Percentiles rank a stretch among this genome's conserved stretches.
Conservation (phyloP, 1,284 basidiomycete genomes). For the Volvariella volvacea region DNA sequence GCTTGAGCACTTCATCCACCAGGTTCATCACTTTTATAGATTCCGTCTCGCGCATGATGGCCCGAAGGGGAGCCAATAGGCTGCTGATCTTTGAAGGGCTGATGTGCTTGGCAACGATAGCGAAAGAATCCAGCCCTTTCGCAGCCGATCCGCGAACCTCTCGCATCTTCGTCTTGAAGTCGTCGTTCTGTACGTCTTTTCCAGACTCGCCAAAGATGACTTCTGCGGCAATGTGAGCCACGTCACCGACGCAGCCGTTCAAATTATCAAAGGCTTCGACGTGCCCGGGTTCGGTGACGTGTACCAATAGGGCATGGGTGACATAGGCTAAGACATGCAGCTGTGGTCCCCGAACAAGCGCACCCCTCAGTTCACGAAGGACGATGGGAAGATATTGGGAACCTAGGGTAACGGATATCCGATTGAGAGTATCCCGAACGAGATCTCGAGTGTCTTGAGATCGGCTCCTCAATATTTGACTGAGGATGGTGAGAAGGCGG, state of each 20-base stretch:
- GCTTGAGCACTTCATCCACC: constrained; percentile 84
- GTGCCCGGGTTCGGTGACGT: constrained; percentile 65
- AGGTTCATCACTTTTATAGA: constrained; percentile 78
- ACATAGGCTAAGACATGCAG: constrained; percentile 89
- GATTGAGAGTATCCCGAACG: constrained; percentile 78
- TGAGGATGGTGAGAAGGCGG: constrained; percentile 78
- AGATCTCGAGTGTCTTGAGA: constrained; percentile 94
- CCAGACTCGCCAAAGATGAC: constrained; percentile 94
- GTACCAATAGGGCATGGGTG: constrained; percentile 76
- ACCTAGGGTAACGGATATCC: constrained; percentile 75
- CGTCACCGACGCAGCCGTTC: constrained; percentile 73
- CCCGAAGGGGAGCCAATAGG: constrained; percentile 76
- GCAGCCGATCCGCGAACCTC: constrained; percentile 80
- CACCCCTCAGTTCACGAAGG: constrained; percentile 77
- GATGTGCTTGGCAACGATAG: constrained; percentile 71
- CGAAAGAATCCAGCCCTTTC: constrained; percentile 81
- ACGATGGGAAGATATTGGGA: constrained; percentile 69
- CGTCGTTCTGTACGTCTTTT: constrained; percentile 84
- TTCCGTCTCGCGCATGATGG: constrained; percentile 84
- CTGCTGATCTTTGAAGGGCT: constrained; percentile 72
- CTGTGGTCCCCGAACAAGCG: constrained; percentile 88
- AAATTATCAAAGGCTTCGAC: constrained; percentile 51
- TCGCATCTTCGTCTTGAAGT: constrained; percentile 91
- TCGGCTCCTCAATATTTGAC: constrained; percentile 85
- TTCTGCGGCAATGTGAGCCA: constrained; percentile 81